A percentile compares a stretch with the other conserved stretches of the same genome.
Conservation (phyloP, 2,329 filamentous ascomycete genomes). For the Trichoderma hamatum region DNA sequence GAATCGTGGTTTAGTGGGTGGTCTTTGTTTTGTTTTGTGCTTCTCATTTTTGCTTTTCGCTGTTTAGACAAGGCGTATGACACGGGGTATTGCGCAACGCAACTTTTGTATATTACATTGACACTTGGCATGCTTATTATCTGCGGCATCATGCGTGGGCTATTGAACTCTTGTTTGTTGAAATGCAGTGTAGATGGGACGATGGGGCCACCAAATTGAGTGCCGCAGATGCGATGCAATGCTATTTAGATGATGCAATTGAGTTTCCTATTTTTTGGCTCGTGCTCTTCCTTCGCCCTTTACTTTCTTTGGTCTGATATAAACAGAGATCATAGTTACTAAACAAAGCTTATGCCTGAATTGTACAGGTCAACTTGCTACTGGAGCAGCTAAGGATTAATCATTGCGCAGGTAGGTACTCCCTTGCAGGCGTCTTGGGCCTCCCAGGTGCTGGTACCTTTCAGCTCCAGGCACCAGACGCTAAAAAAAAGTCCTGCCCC, state of each 20-base stretch:
- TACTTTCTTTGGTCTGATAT: not conserved
- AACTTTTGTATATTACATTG: constrained; percentile 18
- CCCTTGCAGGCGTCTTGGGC: not conserved
- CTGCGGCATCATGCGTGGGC: not conserved
- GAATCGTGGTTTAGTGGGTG: not conserved
- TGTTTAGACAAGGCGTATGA: constrained; percentile 22
- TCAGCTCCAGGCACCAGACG: not conserved
- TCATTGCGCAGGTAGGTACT: not conserved
- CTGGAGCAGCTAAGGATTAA: not conserved
- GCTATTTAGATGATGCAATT: not conserved
- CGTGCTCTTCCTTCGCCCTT: not conserved
- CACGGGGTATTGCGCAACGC: constrained; percentile 11
- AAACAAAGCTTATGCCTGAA: not conserved
- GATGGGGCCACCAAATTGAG: constrained; percentile 24
- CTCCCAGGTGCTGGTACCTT: not conserved
- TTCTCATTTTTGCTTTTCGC: not conserved
- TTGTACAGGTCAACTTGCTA: not conserved
- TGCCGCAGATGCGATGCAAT: constrained; percentile 13
- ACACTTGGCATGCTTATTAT: not conserved
- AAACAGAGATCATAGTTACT: too few species aligned
- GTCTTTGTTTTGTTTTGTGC: not conserved
- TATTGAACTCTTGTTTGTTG: not conserved
- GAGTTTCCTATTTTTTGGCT: not conserved
- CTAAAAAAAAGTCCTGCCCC: constrained; percentile 29
- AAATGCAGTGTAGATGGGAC: not conserved